Conservation (phyloP, 495 filamentous ascomycete genomes). For the Penicillium nucicola region DNA sequence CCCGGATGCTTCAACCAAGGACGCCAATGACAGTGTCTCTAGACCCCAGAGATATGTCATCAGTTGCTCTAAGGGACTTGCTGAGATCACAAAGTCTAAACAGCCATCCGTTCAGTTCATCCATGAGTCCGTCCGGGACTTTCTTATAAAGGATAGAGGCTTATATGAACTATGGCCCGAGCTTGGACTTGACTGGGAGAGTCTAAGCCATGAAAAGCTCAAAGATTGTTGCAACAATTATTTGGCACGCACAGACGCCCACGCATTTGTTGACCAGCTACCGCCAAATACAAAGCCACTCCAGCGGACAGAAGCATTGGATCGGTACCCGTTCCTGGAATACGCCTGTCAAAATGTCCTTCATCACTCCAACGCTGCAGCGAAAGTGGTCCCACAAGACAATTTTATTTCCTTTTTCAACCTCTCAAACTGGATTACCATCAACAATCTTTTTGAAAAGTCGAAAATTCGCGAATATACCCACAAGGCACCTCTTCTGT, state of each 20-base stretch:
- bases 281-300: no score
- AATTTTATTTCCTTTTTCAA: conserved; percentile 34
- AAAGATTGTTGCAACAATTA: conserved; percentile 35
- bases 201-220: conserved; percentile 32
- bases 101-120: conserved; percentile 42
- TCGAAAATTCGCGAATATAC: conserved; percentile 27
- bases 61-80: conserved; percentile 42
- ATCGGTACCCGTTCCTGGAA: conserved; percentile 41
- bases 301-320: not conserved
- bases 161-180: conserved; percentile 33
- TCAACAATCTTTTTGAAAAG: conserved; percentile 38
- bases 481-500: conserved; percentile 33
- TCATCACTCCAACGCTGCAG: conserved; percentile 41
- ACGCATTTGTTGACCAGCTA: no score
- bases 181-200: conserved; percentile 15
- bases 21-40: no score
- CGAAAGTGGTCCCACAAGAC: conserved; percentile 29
- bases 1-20: no score
- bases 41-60: conserved; percentile 32
- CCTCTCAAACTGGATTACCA: conserved; percentile 30
- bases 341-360: conserved; percentile 44
- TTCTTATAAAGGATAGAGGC: conserved; percentile 38
- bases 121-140: conserved; percentile 47
- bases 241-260: no score
- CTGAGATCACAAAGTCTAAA: conserved; percentile 29